A percentile compares a stretch with the other conserved stretches of the same genome.
Conservation (phyloP, 1,139 yeast genomes). For the Candida gigantensis region DNA sequence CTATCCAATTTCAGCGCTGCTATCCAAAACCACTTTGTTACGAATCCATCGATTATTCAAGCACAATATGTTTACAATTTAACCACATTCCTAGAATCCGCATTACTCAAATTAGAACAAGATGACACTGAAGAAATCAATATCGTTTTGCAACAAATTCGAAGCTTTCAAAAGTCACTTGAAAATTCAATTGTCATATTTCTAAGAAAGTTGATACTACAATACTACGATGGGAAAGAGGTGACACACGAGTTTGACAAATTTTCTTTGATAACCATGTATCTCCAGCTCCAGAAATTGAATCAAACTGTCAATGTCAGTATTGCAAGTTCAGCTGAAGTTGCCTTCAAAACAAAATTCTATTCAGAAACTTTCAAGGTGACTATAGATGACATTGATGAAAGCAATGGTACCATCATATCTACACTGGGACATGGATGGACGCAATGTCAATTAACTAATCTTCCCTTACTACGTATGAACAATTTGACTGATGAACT, state of each 20-base stretch:
- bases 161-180: slow-evolving; percentile 9
- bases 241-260: slow-evolving; percentile 25
- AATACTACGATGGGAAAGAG: slow-evolving; percentile 10
- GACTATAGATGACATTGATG: slow-evolving; percentile 16
- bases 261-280: slow-evolving; percentile 26
- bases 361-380: slow-evolving; percentile 30
- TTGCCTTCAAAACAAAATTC: slow-evolving; percentile 28
- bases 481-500: slow-evolving; percentile 38
- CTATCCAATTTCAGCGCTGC: slow-evolving; percentile 4
- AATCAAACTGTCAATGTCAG: slow-evolving; percentile 5
- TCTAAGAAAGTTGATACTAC: slow-evolving; percentile 21
- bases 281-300: slow-evolving; percentile 15
- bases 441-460: slow-evolving; percentile 39
- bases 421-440: slow-evolving; percentile 40
- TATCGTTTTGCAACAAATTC: slow-evolving; percentile 11
- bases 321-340: slow-evolving; percentile 17
- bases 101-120: slow-evolving; percentile 16
- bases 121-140: slow-evolving; percentile 6
- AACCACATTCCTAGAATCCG: slow-evolving; percentile 23
- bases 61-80: slow-evolving; percentile 33
- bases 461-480: slow-evolving; percentile 39
- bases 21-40: slow-evolving; percentile 24
- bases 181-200: slow-evolving; percentile 18
- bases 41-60: slow-evolving; percentile 19
- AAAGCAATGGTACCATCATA: slow-evolving; percentile 17